Conservation (phyloP, 306 rosid genomes). For the Clitoria ternatea region DNA sequence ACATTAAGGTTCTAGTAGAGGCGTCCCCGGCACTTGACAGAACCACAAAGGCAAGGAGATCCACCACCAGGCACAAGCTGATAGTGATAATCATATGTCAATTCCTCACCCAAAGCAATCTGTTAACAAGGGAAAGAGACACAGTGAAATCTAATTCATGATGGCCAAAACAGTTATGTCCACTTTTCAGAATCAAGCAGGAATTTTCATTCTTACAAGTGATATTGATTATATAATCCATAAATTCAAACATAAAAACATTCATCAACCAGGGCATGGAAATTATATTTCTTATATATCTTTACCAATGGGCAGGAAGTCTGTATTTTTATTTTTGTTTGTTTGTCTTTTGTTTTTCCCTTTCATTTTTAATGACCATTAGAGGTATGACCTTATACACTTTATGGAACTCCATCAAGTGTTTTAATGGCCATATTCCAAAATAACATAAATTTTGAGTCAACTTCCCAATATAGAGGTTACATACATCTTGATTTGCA, state of each 20-base stretch:
- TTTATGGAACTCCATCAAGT: too few species aligned
- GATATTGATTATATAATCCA: not conserved
- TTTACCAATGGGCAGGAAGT: not conserved
- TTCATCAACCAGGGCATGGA: not conserved
- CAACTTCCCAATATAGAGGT: not conserved
- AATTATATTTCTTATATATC: not conserved
- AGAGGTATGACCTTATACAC: not conserved
- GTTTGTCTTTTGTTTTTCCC: too few species aligned
- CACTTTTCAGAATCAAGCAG: not conserved
- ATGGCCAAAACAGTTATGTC: not conserved
- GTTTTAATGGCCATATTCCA: too few species aligned
- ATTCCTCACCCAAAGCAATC: slow-evolving; percentile 90
- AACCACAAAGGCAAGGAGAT: slow-evolving; percentile 61
- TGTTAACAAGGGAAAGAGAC: slow-evolving; percentile 40
- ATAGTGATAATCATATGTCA: slow-evolving; percentile 63
- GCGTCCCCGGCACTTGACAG: slow-evolving; percentile 62
- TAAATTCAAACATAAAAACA: not conserved
- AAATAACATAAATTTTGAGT: too few species aligned
- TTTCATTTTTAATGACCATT: not conserved
- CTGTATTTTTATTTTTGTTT: not conserved
- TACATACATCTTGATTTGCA: slow-evolving; percentile 85
- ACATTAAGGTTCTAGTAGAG: slow-evolving; percentile 36
- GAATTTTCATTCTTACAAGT: not conserved
- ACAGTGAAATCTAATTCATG: slow-evolving; percentile 18
- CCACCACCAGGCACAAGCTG: slow-evolving; percentile 59